Evolutionary conservation across 1,139 yeast genomes (phyloP).

Genomic region (Torulaspora globosa): DNA sequence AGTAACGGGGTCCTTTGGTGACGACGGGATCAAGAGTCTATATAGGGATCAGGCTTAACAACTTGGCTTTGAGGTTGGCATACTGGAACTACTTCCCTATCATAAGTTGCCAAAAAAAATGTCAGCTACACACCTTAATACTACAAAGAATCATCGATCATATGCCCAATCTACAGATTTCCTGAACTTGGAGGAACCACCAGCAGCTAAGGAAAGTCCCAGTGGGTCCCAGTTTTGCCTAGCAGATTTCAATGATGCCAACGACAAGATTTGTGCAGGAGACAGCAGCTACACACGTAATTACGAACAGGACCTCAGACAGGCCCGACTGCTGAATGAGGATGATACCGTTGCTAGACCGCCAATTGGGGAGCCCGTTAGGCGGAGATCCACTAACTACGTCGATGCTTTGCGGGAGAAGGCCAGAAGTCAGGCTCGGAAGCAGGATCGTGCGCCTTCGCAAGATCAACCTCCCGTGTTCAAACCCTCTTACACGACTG

Average conservation of each 20-base stretch:
- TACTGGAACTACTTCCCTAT: too few species aligned
- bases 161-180: slow-evolving; percentile 25
- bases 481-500: slow-evolving; percentile 12
- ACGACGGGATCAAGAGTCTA: neutral
- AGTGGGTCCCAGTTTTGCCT: slow-evolving; percentile 13
- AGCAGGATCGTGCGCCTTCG: neutral
- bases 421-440: slow-evolving; percentile 9
- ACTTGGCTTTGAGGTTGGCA: neutral
- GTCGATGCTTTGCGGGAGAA: slow-evolving; percentile 20
- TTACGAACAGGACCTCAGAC: slow-evolving; percentile 3
- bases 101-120: neutral
- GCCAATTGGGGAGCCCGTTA: slow-evolving; percentile 7
- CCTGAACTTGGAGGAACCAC: slow-evolving; percentile 30
- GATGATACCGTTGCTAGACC: neutral
- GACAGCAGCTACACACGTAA: slow-evolving; percentile 2
- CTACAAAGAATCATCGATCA: slow-evolving; percentile 5
- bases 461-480: slow-evolving; percentile 13
- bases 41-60: neutral
- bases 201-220: slow-evolving; percentile 29
- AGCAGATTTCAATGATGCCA: slow-evolving; percentile 3
- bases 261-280: neutral
- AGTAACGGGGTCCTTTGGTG: neutral
- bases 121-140: slow-evolving; percentile 9
- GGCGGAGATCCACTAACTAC: slow-evolving; percentile 28
- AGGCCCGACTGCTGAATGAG: slow-evolving; percentile 2